phyloP scores from a whole-genome alignment of 2,329 filamentous ascomycete species.

The Xylariaceae sp. region DNA sequence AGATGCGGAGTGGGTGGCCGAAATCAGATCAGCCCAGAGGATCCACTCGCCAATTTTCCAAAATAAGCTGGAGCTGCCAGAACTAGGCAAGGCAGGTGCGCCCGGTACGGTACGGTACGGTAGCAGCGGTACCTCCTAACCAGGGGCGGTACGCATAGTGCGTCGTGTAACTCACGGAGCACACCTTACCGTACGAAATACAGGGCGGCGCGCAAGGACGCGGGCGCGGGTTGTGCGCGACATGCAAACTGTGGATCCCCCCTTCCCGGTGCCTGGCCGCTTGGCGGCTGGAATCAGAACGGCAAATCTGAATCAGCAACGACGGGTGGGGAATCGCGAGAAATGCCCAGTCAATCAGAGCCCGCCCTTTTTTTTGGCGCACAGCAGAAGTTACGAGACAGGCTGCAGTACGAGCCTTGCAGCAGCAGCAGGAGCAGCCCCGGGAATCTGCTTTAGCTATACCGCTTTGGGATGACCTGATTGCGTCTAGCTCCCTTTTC shows the following conservation, averaged over 20 bases:
- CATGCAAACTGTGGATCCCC: slow-evolving; percentile 6
- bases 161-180: neutral
- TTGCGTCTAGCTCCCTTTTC: neutral
- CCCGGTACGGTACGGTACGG: neutral
- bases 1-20: slow-evolving; percentile 21
- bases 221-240: slow-evolving; percentile 13
- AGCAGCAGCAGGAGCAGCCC: slow-evolving; percentile 6
- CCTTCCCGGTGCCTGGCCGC: slow-evolving; percentile 2
- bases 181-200: no score
- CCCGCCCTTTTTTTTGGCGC: neutral
- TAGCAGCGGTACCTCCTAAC: neutral
- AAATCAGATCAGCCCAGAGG: slow-evolving; percentile 33
- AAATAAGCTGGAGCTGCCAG: neutral
- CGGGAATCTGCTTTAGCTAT: slow-evolving; percentile 7
- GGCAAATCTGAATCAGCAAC: slow-evolving; percentile 5
- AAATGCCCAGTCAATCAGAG: slow-evolving; percentile 16
- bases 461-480: slow-evolving; percentile 10
- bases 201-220: neutral
- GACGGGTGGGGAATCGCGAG: neutral
- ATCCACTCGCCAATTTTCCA: neutral
- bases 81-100: neutral
- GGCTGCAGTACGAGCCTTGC: slow-evolving; percentile 5
- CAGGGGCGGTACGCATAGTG: neutral
- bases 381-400: neutral
- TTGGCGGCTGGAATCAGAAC: slow-evolving; percentile 4